phyloP scores from a whole-genome alignment of 441 rosid species.

The Theobroma grandiflorum region DNA sequence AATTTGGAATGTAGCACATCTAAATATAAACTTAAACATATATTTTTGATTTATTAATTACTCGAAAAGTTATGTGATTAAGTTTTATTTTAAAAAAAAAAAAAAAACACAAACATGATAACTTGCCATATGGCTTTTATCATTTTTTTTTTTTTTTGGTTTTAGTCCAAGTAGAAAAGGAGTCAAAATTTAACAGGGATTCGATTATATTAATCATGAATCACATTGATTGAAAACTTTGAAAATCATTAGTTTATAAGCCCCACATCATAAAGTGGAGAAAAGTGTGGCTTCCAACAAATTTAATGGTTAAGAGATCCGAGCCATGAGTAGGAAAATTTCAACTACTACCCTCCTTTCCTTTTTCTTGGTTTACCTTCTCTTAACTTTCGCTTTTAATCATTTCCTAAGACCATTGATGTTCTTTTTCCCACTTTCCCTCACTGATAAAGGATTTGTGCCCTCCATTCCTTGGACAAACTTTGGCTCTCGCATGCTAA shows the following conservation, averaged over 20 bases:
- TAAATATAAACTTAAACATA: too few species aligned
- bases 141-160: too few species aligned
- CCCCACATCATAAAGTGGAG: background rate
- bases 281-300: background rate
- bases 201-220: background rate
- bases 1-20: too few species aligned
- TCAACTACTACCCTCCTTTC: background rate
- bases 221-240: background rate
- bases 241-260: background rate
- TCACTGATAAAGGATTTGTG: background rate
- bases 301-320: background rate
- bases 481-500: background rate
- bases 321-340: background rate
- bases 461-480: background rate
- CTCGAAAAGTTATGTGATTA: too few species aligned
- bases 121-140: background rate
- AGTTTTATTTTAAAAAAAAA: too few species aligned
- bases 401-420: background rate
- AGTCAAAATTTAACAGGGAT: background rate
- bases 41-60: too few species aligned
- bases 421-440: background rate
- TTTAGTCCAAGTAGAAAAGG: background rate
- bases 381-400: background rate
- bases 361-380: conserved; percentile 10
- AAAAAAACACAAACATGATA: too few species aligned